Evolutionary conservation across 75 land plant genomes (phyloP), one percentile per base, ranked within the genome.

Genomic region (Cupressus sempervirens): DNA sequence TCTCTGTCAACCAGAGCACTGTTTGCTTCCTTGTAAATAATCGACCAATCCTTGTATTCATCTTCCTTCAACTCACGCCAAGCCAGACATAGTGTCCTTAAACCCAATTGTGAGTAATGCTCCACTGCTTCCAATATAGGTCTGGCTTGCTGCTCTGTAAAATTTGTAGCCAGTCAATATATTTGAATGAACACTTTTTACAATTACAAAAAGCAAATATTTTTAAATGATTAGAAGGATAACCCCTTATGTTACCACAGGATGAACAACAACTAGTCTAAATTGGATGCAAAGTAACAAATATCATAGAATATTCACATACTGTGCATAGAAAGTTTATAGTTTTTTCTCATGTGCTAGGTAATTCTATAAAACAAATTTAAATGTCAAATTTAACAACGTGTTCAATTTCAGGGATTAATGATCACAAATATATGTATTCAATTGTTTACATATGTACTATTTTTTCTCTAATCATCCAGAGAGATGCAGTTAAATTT

Each of bases 1-100:
- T 98, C 99, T 87, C 99, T 89, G 85, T 98, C 99, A 83, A 91
- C 88, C 50, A 98, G 74, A 79, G 92, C 81, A 74, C 91, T 95
- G 87, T 87, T 94, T 81, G 98, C 98, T 82, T 98, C 99, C 82
- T 92, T 98, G 84, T 94, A 98, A 88, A 90, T 90, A 29, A 84
- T 73, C 23, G 99, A 90, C 99, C 99, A 98, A 79, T 92, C 93
- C 76, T 32, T 88, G 87, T 98, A 98, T 70, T 96, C 99, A 82
- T 94, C 91, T 76, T 96, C 97, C 48, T 88, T 84, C 83, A 98
- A 83, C 52, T 98, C 99, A 76, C 94, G 93, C 96, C 97, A 96
- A 48, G 94, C 99, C 81, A 98, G 84, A 85, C 95, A 96, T 68
- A 98, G 87, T 34, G 99, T 98, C 36, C 99, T 92, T 58, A 98